Evolutionary conservation across 1,139 yeast genomes (phyloP).

Genomic region (Debaryomyces sp.): DNA sequence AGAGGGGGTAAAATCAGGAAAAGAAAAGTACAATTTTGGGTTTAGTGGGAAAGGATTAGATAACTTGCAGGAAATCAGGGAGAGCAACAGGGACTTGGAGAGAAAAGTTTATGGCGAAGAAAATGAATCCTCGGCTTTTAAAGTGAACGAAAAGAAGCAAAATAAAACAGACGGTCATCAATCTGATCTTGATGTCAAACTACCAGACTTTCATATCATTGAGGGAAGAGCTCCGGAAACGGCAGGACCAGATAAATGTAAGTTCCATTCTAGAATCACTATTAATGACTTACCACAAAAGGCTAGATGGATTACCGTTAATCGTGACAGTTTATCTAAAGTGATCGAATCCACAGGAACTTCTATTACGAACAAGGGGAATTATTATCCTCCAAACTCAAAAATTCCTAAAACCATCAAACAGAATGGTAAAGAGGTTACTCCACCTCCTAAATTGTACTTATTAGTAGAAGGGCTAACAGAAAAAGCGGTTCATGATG

Average conservation of each 20-base stretch:
- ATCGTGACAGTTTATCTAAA: slow-evolving; percentile 63
- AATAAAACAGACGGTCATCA: background rate
- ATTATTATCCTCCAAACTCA: slow-evolving; percentile 64
- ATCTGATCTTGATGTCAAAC: slow-evolving; percentile 14
- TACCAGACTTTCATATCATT: slow-evolving; percentile 52
- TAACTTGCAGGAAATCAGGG: slow-evolving; percentile 71
- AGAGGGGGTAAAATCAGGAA: slow-evolving; percentile 67
- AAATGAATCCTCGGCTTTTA: background rate
- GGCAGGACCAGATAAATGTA: slow-evolving; percentile 62
- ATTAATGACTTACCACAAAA: slow-evolving; percentile 87
- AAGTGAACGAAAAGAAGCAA: slow-evolving; percentile 3
- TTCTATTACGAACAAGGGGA: slow-evolving; percentile 84
- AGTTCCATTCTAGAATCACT: slow-evolving; percentile 70
- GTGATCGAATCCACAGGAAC: slow-evolving; percentile 75
- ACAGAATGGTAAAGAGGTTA: slow-evolving; percentile 34
- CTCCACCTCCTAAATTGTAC: slow-evolving; percentile 74
- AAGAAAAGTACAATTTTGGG: slow-evolving; percentile 70
- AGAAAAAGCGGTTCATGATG: slow-evolving; percentile 63
- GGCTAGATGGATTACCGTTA: slow-evolving; percentile 82
- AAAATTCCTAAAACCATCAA: slow-evolving; percentile 40
- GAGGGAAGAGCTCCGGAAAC: slow-evolving; percentile 64
- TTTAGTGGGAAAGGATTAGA: slow-evolving; percentile 95
- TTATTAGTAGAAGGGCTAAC: slow-evolving; percentile 78
- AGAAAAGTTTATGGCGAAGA: slow-evolving; percentile 37
- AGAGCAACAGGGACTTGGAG: slow-evolving; percentile 55